Evolutionary conservation across 179 eudicot species (phyloP).

Genomic region (Vitellaria paradoxa): DNA sequence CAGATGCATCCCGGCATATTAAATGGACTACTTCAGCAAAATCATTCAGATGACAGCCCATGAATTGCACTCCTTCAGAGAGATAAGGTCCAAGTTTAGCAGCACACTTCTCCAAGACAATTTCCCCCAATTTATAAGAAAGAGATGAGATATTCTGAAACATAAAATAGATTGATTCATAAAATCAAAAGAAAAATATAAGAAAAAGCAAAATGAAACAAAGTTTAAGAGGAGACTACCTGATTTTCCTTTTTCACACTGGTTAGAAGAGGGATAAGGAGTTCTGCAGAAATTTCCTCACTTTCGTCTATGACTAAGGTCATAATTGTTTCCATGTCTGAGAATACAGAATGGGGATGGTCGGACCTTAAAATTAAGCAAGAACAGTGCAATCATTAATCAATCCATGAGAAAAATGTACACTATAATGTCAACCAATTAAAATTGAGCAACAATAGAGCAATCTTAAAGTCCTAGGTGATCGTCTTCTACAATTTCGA

Average conservation of each 20-base stretch:
- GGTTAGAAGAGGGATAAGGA: conserved; percentile 44
- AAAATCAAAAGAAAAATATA: conserved; percentile 12
- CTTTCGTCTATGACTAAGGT: conserved; percentile 51
- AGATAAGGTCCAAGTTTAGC: conserved; percentile 52
- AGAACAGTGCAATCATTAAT: background rate
- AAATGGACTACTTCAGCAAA: conserved; percentile 58
- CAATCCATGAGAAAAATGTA: conserved; percentile 5
- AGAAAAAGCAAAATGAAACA: background rate
- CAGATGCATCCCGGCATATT: conserved; percentile 38
- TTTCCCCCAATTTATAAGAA: conserved; percentile 59
- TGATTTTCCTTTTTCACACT: conserved; percentile 53
- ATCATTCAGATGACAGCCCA: conserved; percentile 39
- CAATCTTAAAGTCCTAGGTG: too few species aligned
- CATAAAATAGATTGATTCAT: background rate
- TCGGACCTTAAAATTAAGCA: conserved; percentile 40
- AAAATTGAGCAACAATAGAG: too few species aligned
- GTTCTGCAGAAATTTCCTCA: conserved; percentile 50
- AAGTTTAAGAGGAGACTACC: conserved; percentile 26
- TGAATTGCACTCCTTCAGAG: conserved; percentile 33
- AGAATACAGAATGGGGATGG: conserved; percentile 46
- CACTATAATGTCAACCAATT: conserved; percentile 4
- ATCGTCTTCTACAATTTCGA: too few species aligned
- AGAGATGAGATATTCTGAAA: conserved; percentile 47
- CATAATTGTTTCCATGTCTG: conserved; percentile 66
- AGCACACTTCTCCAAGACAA: conserved; percentile 50